Percentiles rank a stretch among this genome's conserved stretches.
These are phyloP conservation scores for Anacardium occidentale DNA, from an alignment of 345 rosid species.

Conservation along the genomic window DNA sequence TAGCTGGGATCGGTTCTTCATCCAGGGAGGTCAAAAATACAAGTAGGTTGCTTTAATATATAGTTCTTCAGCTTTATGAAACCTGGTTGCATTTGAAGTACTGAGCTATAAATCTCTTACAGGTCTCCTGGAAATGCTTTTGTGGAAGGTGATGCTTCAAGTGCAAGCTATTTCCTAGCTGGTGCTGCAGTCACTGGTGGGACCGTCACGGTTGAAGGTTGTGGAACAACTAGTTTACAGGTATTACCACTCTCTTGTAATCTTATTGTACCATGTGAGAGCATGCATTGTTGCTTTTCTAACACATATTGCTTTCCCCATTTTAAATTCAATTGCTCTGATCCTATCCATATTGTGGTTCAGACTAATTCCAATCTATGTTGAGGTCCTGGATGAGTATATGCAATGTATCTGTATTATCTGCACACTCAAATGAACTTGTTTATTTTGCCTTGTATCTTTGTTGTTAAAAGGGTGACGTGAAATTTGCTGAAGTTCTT, in stretches of 20 bases:
- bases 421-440: not conserved
- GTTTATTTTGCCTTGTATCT: slow-evolving; percentile 12
- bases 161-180: slow-evolving; percentile 97
- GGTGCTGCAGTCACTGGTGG: slow-evolving; percentile 98
- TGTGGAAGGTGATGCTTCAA: slow-evolving; percentile 98
- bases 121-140: slow-evolving; percentile 93
- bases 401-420: not conserved
- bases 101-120: slow-evolving; percentile 20
- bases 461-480: slow-evolving; percentile 66
- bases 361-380: slow-evolving; percentile 3
- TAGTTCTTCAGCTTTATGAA: slow-evolving; percentile 10
- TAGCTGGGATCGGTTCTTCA: slow-evolving; percentile 84
- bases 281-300: not conserved
- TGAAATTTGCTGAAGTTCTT: slow-evolving; percentile 88
- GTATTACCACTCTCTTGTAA: slow-evolving; percentile 29
- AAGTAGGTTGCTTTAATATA: slow-evolving; percentile 42
- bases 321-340: slow-evolving; percentile 8
- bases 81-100: not conserved
- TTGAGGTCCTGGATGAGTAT: not conserved
- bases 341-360: not conserved
- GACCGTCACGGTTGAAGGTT: slow-evolving; percentile 91
- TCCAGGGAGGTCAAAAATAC: slow-evolving; percentile 88
- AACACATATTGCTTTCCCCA: not conserved
- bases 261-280: not conserved
- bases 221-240: slow-evolving; percentile 93